Conservation (phyloP, 108 stramenopile species). For the Fragilaria crotonensis region DNA sequence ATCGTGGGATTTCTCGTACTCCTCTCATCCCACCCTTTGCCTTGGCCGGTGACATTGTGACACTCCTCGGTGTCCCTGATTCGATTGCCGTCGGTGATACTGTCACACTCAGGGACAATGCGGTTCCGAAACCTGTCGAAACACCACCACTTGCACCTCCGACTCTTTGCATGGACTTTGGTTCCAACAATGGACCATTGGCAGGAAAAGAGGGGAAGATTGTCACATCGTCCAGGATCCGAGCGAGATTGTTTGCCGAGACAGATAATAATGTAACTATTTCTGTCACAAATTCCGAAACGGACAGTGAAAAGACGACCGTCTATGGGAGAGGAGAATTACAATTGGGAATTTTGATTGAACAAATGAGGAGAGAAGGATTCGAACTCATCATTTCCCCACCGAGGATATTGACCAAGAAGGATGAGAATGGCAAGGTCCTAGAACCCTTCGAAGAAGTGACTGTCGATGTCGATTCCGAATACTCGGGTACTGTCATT, state of each 20-base stretch:
- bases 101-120: conserved; percentile 61
- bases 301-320: conserved; percentile 61
- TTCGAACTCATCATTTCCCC: conserved; percentile 94
- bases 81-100: conserved; percentile 84
- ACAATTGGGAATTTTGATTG: conserved; percentile 95
- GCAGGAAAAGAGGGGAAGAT: conserved; percentile 90
- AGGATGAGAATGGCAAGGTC: conserved; percentile 52
- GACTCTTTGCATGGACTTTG: conserved; percentile 92
- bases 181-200: conserved; percentile 95
- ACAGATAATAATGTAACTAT: conserved; percentile 94
- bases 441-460: conserved; percentile 96
- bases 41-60: conserved; percentile 92
- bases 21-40: conserved; percentile 72
- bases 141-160: conserved; percentile 93
- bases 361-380: conserved; percentile 97
- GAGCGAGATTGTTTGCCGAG: conserved; percentile 83
- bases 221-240: conserved; percentile 78
- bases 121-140: conserved; percentile 42
- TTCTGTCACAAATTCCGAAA: conserved; percentile 54
- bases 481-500: conserved; percentile 84
- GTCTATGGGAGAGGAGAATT: conserved; percentile 78
- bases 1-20: conserved; percentile 59
- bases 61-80: conserved; percentile 87
- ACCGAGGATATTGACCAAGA: conserved; percentile 83
- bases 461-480: conserved; percentile 84